A percentile compares a stretch with the other conserved stretches of the same genome.
phyloP scores from a whole-genome alignment of 441 rosid species.

The Jatropha multifida region DNA sequence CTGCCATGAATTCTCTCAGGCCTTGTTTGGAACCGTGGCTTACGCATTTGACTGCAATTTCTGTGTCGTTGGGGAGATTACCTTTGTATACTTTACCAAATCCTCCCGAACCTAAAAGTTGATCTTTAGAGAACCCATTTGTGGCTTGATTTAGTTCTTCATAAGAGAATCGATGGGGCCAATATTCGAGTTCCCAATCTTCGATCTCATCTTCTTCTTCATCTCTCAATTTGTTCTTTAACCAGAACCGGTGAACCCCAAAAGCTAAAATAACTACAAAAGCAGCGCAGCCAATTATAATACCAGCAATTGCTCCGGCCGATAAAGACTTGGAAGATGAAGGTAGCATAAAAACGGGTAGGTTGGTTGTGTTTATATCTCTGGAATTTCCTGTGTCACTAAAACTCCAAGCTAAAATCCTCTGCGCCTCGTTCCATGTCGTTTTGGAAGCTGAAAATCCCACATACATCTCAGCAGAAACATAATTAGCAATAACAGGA shows the following conservation, averaged over 20 bases:
- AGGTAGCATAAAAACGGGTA: constrained; percentile 55
- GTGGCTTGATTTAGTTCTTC: constrained; percentile 69
- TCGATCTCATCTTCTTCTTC: constrained; percentile 44
- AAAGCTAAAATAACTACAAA: constrained; percentile 47
- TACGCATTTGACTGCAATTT: constrained; percentile 73
- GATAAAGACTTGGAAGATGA: constrained; percentile 52
- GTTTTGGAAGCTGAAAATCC: constrained; percentile 86
- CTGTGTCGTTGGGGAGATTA: constrained; percentile 45
- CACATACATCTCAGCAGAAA: constrained; percentile 60
- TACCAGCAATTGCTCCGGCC: constrained; percentile 56
- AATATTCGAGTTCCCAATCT: constrained; percentile 65
- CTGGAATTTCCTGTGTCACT: constrained; percentile 50
- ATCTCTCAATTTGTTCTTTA: constrained; percentile 26
- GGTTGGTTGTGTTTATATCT: constrained; percentile 58
- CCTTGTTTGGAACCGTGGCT: constrained; percentile 78
- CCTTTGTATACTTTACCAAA: constrained; percentile 89
- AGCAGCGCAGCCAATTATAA: constrained; percentile 51
- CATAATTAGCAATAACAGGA: constrained; percentile 61
- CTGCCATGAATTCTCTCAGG: constrained; percentile 75
- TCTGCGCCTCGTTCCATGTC: constrained; percentile 73
- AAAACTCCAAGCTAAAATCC: constrained; percentile 75
- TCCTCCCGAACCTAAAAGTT: constrained; percentile 80
- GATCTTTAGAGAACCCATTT: constrained; percentile 62
- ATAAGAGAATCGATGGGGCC: constrained; percentile 68
- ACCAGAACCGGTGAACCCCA: constrained; percentile 51